Evolutionary conservation across 352 stramenopile genomes (phyloP), one percentile per base, ranked within the genome.

Genomic region (Pythium phragmitis): DNA sequence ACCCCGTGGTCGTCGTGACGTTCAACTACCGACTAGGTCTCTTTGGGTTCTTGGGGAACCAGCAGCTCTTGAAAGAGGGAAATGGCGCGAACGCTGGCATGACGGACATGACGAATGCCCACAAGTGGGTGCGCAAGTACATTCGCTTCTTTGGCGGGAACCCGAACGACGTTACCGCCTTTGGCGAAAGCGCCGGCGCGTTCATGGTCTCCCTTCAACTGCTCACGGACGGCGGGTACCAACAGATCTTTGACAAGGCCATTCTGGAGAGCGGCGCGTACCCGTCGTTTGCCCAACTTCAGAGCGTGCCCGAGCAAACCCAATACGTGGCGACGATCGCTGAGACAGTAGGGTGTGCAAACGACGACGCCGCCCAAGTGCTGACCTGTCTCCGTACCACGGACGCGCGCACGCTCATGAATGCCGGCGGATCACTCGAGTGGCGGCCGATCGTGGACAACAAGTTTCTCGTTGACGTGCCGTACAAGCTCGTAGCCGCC

Each of bases 11-110:
- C 21, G 73, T 58, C 54, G 73, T 80, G 8, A 59, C 58, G 0
- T 76, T 71, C 59, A 80, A 80, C 62, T 80, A 80, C 46, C 73
- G 73, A 46, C 52, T 80, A 19, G 70, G 70, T 2, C 48, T 80
- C 55, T 67, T 73, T 5, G 68, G 73, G 17, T 63, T 80, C 9
- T 51, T 63, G 3, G 60, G 46, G 0, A 71, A 68, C 0, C 60
- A 68, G 2, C 66, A 67, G 34, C 71, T 77, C 45, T 63, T 76
- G 14, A 70, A 71, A 36, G 67, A 80, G 14, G 73, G 73, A 4
- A 65, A 72, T n/a, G 58, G 39, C 16, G 59, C 57, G 14, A 80
- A 75, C 42, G 42, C 64, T 36, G 67, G 42, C 2, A 36, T 80
- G 3, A 70, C 60, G 52, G 73, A 80, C 45, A 51, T 68, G 13